Percentiles rank a stretch among this genome's conserved stretches.
Conservation (phyloP, 2,329 filamentous ascomycete genomes). For the Paramyrothecium roridum region DNA sequence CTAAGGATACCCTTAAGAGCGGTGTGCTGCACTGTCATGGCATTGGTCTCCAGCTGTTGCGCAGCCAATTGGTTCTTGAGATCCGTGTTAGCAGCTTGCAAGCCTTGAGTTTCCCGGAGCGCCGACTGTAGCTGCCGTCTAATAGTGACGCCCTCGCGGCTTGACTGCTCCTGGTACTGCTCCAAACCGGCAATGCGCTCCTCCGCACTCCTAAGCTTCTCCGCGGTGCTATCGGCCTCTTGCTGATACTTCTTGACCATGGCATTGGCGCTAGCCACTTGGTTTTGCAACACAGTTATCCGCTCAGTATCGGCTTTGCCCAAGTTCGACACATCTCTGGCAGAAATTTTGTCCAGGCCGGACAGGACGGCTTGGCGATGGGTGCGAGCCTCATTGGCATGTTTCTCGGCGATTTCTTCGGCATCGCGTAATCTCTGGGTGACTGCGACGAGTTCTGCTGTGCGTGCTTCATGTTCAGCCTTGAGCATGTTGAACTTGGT, state of each 20-base stretch:
- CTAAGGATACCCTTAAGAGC: constrained; percentile 89
- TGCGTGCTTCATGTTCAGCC: constrained; percentile 77
- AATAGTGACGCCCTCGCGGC: constrained; percentile 85
- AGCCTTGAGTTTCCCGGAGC: constrained; percentile 77
- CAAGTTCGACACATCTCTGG: constrained; percentile 46
- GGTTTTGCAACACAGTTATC: constrained; percentile 70
- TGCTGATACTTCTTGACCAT: constrained; percentile 86
- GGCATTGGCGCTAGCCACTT: constrained; percentile 72
- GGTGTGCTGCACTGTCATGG: constrained; percentile 85
- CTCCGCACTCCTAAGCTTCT: constrained; percentile 88
- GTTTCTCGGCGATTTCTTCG: constrained; percentile 82
- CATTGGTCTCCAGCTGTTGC: constrained; percentile 91
- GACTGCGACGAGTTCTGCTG: constrained; percentile 71
- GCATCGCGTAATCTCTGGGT: constrained; percentile 76
- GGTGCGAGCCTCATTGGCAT: constrained; percentile 81
- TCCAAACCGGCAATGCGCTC: constrained; percentile 96
- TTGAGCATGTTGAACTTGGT: constrained; percentile 72
- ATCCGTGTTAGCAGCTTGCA: constrained; percentile 77
- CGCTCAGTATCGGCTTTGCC: constrained; percentile 60
- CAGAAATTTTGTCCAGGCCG: constrained; percentile 72
- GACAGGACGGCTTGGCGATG: constrained; percentile 80
- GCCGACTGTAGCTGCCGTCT: constrained; percentile 85
- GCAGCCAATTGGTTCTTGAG: constrained; percentile 78
- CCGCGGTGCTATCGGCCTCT: constrained; percentile 81
- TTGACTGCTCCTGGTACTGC: constrained; percentile 95